phyloP scores from a whole-genome alignment of 2,329 filamentous ascomycete species.

The Diaporthe batatas region DNA sequence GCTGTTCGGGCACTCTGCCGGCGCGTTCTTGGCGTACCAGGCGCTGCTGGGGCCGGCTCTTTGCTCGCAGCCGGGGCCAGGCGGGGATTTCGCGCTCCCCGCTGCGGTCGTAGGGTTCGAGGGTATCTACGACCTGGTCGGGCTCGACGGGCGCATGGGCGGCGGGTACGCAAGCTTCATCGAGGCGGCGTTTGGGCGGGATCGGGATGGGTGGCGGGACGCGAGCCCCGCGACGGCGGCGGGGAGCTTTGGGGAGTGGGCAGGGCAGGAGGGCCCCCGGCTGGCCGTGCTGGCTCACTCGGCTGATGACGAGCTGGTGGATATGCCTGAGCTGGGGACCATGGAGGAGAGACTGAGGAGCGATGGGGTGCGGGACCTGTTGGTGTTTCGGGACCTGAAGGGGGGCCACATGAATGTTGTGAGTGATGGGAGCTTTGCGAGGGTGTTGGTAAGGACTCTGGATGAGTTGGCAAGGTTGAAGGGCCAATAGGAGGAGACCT shows the following conservation, averaged over 20 bases:
- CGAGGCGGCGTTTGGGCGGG: conserved; percentile 70
- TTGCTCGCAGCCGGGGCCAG: conserved; percentile 40
- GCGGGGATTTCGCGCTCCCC: conserved; percentile 56
- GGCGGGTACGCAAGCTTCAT: conserved; percentile 70
- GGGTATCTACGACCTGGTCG: conserved; percentile 76
- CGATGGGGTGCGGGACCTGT: conserved; percentile 53
- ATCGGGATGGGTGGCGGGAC: conserved; percentile 62
- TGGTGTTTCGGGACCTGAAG: conserved; percentile 60
- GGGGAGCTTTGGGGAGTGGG: conserved; percentile 57
- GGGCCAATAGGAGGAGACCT: not conserved
- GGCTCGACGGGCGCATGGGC: conserved; percentile 61
- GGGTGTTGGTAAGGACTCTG: conserved; percentile 55
- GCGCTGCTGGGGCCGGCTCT: conserved; percentile 59
- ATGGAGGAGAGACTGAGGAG: conserved; percentile 64
- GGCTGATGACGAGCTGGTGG: conserved; percentile 63
- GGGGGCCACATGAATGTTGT: conserved; percentile 76
- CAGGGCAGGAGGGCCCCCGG: conserved; percentile 48
- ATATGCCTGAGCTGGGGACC: conserved; percentile 68
- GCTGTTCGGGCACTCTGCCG: conserved; percentile 73
- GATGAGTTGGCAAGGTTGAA: conserved; percentile 41
- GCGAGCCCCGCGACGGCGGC: conserved; percentile 66
- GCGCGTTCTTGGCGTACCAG: conserved; percentile 75
- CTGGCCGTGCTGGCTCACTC: conserved; percentile 61
- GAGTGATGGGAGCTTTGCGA: conserved; percentile 69
- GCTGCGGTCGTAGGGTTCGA: conserved; percentile 70